phyloP scores from a whole-genome alignment of 768 basidiomycete genomes.

The Panus rudis region DNA sequence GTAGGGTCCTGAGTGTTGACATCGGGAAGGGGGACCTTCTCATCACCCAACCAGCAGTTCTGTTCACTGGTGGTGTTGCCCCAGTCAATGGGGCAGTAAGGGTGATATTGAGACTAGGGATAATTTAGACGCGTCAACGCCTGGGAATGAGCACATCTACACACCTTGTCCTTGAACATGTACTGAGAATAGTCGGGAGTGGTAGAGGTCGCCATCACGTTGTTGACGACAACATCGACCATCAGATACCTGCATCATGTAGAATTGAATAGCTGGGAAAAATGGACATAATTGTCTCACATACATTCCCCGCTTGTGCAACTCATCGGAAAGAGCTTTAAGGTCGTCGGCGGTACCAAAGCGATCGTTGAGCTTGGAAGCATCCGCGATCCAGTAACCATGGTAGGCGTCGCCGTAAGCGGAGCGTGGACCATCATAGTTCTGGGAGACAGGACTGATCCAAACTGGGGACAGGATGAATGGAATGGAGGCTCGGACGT shows the following conservation, averaged over 20 bases:
- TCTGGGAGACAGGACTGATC: conserved; percentile 79
- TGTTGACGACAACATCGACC: conserved; percentile 83
- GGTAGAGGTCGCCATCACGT: conserved; percentile 67
- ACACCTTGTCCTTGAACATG: conserved; percentile 59
- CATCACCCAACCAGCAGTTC: conserved; percentile 80
- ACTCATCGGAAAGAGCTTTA: conserved; percentile 52
- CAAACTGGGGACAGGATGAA: conserved; percentile 43
- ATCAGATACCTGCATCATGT: conserved; percentile 53
- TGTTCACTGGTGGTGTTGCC: conserved; percentile 64
- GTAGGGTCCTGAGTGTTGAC: conserved; percentile 64
- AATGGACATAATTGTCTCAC: too few relatives aligned
- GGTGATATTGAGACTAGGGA: conserved; percentile 59
- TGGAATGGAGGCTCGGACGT: not conserved
- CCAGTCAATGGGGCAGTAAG: conserved; percentile 72
- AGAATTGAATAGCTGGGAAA: not conserved
- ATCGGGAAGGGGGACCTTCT: conserved; percentile 67
- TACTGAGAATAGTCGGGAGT: conserved; percentile 59
- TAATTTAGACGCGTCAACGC: not conserved
- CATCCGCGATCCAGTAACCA: conserved; percentile 77
- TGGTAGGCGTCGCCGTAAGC: conserved; percentile 81
- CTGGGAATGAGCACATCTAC: conserved; percentile 11
- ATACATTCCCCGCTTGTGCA: conserved; percentile 73
- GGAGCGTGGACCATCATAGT: conserved; percentile 64
- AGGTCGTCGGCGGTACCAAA: conserved; percentile 74
- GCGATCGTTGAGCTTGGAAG: conserved; percentile 54